A percentile compares a stretch with the other conserved stretches of the same genome.
phyloP scores from a whole-genome alignment of 2,329 filamentous ascomycete species.

The Sclerotinia glacialis region DNA sequence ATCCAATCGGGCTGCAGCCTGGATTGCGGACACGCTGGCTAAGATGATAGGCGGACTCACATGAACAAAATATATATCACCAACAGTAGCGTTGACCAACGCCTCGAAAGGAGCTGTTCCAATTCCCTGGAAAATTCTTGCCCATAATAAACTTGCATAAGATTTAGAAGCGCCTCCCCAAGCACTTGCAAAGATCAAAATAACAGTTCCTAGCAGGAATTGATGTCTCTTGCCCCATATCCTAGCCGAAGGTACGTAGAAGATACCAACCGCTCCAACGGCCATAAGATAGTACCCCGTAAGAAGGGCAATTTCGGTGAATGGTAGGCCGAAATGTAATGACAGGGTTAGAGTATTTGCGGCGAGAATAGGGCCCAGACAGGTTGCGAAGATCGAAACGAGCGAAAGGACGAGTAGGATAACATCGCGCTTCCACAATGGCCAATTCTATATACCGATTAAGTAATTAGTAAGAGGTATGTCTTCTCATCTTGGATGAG shows the following conservation, averaged over 20 bases:
- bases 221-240: slow-evolving; percentile 92
- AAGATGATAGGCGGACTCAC: slow-evolving; percentile 45
- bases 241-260: slow-evolving; percentile 83
- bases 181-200: slow-evolving; percentile 69
- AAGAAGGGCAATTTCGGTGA: slow-evolving; percentile 75
- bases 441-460: slow-evolving; percentile 63
- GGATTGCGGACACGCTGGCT: no score
- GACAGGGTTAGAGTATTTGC: slow-evolving; percentile 81
- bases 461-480: slow-evolving; percentile 21
- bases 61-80: slow-evolving; percentile 88
- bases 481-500: neutral
- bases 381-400: slow-evolving; percentile 77
- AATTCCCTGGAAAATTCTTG: slow-evolving; percentile 81
- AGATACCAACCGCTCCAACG: slow-evolving; percentile 73
- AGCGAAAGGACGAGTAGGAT: slow-evolving; percentile 77
- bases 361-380: slow-evolving; percentile 81
- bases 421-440: slow-evolving; percentile 77
- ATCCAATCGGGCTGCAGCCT: no score
- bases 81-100: slow-evolving; percentile 82
- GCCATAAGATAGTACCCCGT: slow-evolving; percentile 87
- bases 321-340: slow-evolving; percentile 60
- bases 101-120: slow-evolving; percentile 87
- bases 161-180: slow-evolving; percentile 70
- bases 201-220: slow-evolving; percentile 72
- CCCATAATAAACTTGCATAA: slow-evolving; percentile 71